Base-by-base conservation (phyloP, 2,329 filamentous ascomycete genomes). In the Cyphellophora attinorum region DNA sequence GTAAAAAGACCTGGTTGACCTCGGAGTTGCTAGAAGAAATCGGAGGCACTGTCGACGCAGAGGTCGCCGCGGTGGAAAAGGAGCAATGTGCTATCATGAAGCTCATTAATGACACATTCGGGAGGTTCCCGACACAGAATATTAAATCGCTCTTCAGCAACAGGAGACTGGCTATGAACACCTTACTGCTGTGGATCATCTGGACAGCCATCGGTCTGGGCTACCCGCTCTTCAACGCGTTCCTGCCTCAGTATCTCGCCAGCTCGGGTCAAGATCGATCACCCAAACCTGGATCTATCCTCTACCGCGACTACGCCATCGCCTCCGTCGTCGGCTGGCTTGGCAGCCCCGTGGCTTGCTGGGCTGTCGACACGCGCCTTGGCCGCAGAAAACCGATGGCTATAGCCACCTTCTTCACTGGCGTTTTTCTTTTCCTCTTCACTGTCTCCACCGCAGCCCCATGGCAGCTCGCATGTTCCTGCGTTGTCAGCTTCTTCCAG, bases 281-380 rank as follows among this genome's bases (percentile, higher is more conserved):
- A n/a, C 72, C 2, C 21, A 25, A 25, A n/a, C 70, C 70, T 0
- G 68, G 77, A 8, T 80, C 81, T 47, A 61, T 81, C 25, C 84
- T 79, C 0, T 89, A 86, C 55, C 75, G 83, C n/a, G 86, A 89
- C 60, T 79, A 76, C 5, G 65, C 85, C 11, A 82, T 88, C 48
- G 81, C 85, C 34, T 76, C 81, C 3, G 68, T 73, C 0, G 68
- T 85, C 39, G 81, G 79, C 0, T 64, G 89, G 0, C 83, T 83
- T 0, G 83, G 83, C 0, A 80, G 79, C 1, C 55, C 88, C 0
- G 45, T 85, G 2, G 83, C 81, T 6, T 81, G 79, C 0, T 51
- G 68, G 2, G 62, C 85, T 0, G 80, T 88, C n/a, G 80, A 89
- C 51, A 49, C 80, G 11, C 80, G 75, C 0, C 56, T 89, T 8